phyloP scores from a whole-genome alignment of 2,329 filamentous ascomycete genomes.

The Diplodia sapinea region DNA sequence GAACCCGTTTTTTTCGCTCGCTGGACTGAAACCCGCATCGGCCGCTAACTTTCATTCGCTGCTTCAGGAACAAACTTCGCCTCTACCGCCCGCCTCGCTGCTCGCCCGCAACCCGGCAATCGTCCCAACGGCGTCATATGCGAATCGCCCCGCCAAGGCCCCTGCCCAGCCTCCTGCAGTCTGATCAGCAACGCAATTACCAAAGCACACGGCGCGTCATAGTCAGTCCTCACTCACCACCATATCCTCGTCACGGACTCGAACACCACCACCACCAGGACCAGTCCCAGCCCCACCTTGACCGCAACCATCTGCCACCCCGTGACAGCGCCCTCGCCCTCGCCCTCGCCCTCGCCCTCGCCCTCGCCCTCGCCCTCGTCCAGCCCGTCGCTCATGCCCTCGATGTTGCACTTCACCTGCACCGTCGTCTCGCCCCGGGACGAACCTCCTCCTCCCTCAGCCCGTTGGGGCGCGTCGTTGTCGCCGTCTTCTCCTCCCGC shows the following conservation, averaged over 20 bases:
- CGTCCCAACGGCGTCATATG: not conserved
- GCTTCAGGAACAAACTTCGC: not conserved
- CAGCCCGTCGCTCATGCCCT: constrained; percentile 1
- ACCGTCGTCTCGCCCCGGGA: not conserved
- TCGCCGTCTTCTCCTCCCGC: no score
- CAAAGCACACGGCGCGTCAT: no score
- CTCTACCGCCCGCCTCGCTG: not conserved
- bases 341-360: no score
- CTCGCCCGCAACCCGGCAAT: no score
- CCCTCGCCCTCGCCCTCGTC: not conserved
- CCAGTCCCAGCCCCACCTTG: not conserved
- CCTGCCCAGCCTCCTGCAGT: constrained; percentile 22
- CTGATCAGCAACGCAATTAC: constrained; percentile 10
- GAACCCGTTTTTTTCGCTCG: not conserved
- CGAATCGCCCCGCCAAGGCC: constrained; percentile 13
- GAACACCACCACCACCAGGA: not conserved
- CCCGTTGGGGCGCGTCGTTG: not conserved
- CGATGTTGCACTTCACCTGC: not conserved
- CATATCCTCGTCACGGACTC: constrained; percentile 9
- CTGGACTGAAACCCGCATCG: not conserved
- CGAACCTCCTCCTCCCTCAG: no score
- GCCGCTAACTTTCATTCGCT: not conserved
- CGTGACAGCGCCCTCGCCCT: not conserved
- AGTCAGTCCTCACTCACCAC: constrained; percentile 5
- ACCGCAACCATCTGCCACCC: not conserved